A percentile compares a stretch with the other conserved stretches of the same genome.
phyloP scores from a whole-genome alignment of 2,329 filamentous ascomycete species.

The Fusarium fujikuroi region DNA sequence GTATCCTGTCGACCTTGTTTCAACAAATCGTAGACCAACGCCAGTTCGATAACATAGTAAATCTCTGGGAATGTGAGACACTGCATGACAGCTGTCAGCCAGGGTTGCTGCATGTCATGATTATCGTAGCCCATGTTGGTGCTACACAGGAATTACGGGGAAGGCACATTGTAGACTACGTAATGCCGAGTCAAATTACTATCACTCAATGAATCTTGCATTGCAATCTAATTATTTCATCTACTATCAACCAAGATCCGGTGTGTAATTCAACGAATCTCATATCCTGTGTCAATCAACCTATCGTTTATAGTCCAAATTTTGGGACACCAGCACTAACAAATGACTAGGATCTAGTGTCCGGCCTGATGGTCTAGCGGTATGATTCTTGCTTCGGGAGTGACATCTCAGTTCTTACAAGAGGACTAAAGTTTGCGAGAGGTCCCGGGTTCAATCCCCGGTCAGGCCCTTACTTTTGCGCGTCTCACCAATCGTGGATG shows the following conservation, averaged over 20 bases:
- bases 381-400: slow-evolving; percentile 37
- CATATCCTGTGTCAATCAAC: fast-evolving
- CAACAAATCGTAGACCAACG: background rate
- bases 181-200: too few relatives aligned
- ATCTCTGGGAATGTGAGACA: background rate
- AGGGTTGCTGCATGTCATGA: background rate
- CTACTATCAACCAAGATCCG: background rate
- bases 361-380: slow-evolving; percentile 33
- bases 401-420: slow-evolving; percentile 21
- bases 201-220: fast-evolving
- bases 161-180: too few relatives aligned
- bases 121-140: too few relatives aligned
- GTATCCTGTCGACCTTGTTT: background rate
- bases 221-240: background rate
- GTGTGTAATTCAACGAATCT: background rate
- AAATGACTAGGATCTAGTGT: slow-evolving; percentile 26
- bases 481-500: fast-evolving
- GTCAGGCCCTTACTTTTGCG: slow-evolving; percentile 50
- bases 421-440: slow-evolving; percentile 50
- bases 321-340: fast-evolving
- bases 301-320: fast-evolving
- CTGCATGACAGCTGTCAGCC: background rate
- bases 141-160: background rate
- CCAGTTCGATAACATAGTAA: background rate
- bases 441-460: slow-evolving; percentile 60